These are phyloP conservation scores for Arthrobotrys entomopaga DNA, from an alignment of 2,329 filamentous ascomycete species.

Conservation along the genomic window DNA sequence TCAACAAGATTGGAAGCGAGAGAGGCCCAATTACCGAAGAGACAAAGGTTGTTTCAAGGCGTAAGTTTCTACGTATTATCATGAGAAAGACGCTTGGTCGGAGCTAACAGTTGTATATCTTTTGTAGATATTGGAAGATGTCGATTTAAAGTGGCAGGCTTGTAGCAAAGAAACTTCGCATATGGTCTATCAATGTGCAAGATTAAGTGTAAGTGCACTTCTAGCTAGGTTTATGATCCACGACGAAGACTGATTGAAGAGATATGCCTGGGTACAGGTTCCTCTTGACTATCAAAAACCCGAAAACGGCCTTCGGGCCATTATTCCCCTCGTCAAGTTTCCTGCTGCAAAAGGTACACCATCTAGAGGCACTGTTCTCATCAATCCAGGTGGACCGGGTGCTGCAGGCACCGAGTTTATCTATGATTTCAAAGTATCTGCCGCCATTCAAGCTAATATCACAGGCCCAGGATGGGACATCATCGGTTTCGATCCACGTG, in stretches of 20 bases:
- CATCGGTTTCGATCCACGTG: constrained; percentile 42
- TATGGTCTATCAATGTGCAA: constrained; percentile 24
- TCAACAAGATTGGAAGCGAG: background rate
- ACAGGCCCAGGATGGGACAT: constrained; percentile 44
- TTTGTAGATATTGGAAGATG: background rate
- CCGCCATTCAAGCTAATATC: background rate
- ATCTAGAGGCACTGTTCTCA: constrained; percentile 61
- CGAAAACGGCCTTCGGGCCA: constrained; percentile 59
- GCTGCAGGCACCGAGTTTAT: constrained; percentile 63
- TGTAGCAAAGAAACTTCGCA: constrained; percentile 59
- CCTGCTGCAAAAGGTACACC: constrained; percentile 57
- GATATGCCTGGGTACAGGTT: constrained; percentile 62
- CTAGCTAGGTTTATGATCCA: background rate
- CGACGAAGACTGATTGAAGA: background rate
- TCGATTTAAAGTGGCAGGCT: constrained; percentile 63
- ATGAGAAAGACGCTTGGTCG: background rate
- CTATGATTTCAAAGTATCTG: constrained; percentile 44
- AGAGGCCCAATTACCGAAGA: background rate
- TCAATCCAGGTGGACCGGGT: constrained; percentile 65
- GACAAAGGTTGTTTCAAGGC: constrained; percentile 16
- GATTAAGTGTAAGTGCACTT: constrained; percentile 14
- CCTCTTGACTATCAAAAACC: constrained; percentile 66
- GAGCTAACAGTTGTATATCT: background rate
- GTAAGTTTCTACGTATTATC: constrained; percentile 15
- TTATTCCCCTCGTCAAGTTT: constrained; percentile 31